Conservation (phyloP, 192 early-diverging fungal genomes). For the Chytriomyces hyalinus region DNA sequence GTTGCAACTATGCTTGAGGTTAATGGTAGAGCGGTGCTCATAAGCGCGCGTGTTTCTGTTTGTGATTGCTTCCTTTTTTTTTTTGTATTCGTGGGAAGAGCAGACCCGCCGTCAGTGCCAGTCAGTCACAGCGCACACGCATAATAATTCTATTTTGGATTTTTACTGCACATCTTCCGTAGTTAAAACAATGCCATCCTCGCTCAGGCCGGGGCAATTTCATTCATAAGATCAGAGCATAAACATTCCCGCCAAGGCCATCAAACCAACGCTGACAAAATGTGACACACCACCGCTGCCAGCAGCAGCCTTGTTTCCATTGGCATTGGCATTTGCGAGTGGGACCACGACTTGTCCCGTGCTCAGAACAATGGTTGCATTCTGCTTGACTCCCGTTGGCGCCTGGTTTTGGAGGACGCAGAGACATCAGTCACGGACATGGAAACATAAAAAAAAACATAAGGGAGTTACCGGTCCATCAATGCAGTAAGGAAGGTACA, state of each 20-base stretch:
- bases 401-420: neutral
- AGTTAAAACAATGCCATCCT: too few relatives aligned
- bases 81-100: too few relatives aligned
- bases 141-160: too few relatives aligned
- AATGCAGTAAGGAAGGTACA: conserved; percentile 16
- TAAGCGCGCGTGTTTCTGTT: too few relatives aligned
- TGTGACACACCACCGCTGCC: neutral
- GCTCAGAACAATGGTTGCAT: neutral
- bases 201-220: too few relatives aligned
- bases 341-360: neutral
- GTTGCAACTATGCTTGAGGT: neutral
- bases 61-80: too few relatives aligned
- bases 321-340: neutral
- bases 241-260: neutral
- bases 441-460: too few relatives aligned
- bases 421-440: too few relatives aligned
- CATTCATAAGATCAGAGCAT: neutral
- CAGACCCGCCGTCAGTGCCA: too few relatives aligned
- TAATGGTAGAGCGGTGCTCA: too few relatives aligned
- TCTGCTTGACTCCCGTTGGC: neutral
- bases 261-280: neutral
- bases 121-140: too few relatives aligned
- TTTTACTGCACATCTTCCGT: too few relatives aligned
- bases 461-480: neutral
- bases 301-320: neutral